Base-by-base conservation (phyloP, 257 asterid species). In the Primulina eburnea region DNA sequence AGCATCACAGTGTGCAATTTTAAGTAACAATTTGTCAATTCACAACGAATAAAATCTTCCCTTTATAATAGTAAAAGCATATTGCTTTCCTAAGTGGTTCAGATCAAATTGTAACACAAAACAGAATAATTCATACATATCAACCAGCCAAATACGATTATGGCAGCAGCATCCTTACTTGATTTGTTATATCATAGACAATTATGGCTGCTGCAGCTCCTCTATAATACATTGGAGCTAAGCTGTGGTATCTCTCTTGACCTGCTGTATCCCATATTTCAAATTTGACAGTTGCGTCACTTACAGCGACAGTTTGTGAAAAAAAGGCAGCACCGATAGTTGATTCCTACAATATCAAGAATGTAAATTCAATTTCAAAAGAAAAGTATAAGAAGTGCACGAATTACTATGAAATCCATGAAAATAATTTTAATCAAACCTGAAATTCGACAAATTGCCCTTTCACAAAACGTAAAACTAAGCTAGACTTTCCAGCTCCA, bases 181-280 rank as follows among this genome's bases (percentile, higher is more conserved):
- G 86, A 75, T 90, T 88, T 30, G 97, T 86, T 62, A 90, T 85
- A 71, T 90, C 97, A 33, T 82, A 90, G 59, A 90, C 97, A 29
- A 90, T 82, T 47, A 90, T 75, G 60, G 97, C 97, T 1, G 96
- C 97, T 21, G 97, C 96, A 75, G 97, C 97, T 66, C 95, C 97
- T 83, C 97, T 77, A 43, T 90, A 90, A 65, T 90, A 90, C 97
- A 88, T 90, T 21, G 97, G 97, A 77, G 97, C 96, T 71, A 90
- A 81, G 76, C 97, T 90, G 69, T 90, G 97, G 83, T 90, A 90
- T 77, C 96, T 83, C 85, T 90, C 97, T 79, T 90, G 97, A 64
- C 97, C 96, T 21, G 97, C 97, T 2, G 97, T 90, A 73, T 90
- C 96, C 97, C 97, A 90, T 70, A 90, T 90, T 79, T 90, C 97